Evolutionary conservation across 106 monocot genomes (phyloP).

Genomic region (Allium fistulosum): DNA sequence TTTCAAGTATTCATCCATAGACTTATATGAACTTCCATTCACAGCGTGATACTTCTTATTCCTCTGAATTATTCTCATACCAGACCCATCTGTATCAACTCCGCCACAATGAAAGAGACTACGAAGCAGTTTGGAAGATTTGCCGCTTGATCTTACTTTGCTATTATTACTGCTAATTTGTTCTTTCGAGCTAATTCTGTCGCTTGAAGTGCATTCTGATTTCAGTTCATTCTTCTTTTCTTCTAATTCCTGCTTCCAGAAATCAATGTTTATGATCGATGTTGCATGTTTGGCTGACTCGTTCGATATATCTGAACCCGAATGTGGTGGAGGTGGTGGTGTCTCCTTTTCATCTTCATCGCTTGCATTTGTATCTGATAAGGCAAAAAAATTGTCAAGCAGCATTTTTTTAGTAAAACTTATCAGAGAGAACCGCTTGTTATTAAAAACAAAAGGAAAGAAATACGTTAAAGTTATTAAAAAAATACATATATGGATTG

Average conservation of each 20-base stretch:
- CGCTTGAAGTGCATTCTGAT: background rate
- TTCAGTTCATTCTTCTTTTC: background rate
- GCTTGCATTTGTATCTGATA: background rate
- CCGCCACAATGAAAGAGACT: conserved; percentile 7
- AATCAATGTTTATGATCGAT: background rate
- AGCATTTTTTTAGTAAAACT: too few species aligned
- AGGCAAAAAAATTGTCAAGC: too few species aligned
- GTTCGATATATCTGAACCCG: background rate
- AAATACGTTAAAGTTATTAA: background rate
- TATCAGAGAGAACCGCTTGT: background rate
- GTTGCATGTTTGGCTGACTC: background rate
- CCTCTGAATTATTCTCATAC: background rate
- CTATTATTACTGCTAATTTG: background rate
- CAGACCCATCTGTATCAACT: background rate
- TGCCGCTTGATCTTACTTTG: background rate
- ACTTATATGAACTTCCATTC: too few species aligned
- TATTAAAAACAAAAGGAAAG: background rate
- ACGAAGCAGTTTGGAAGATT: background rate
- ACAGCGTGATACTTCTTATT: background rate
- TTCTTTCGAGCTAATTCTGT: background rate
- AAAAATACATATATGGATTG: too few species aligned
- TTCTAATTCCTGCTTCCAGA: background rate
- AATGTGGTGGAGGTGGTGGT: background rate
- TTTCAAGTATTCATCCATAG: too few species aligned
- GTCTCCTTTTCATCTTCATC: background rate